Conservation (phyloP, 176 grass and related monocot genomes). For the Chloris gayana region DNA sequence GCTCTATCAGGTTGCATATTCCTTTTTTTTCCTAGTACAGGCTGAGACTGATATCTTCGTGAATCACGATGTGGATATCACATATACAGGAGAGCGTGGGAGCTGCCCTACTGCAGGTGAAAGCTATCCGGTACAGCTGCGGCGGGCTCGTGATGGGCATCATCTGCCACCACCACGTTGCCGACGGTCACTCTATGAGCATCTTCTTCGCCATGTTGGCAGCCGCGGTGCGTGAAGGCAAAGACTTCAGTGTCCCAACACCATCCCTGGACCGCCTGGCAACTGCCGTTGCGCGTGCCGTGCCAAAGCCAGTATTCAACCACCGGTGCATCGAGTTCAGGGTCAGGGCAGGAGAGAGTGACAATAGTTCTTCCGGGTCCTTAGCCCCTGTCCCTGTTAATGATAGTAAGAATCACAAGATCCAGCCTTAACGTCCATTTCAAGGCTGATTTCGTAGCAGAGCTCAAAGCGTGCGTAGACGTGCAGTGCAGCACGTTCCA, state of each 20-base stretch:
- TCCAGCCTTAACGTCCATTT: slow-evolving; percentile 16
- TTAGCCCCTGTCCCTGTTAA: neutral
- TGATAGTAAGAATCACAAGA: no score
- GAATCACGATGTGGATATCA: no score
- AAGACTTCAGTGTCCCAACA: neutral
- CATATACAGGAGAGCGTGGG: no score
- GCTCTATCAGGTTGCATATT: no score
- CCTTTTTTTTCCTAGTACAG: no score
- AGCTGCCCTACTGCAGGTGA: no score
- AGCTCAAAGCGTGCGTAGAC: slow-evolving; percentile 20
- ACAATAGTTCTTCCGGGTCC: neutral
- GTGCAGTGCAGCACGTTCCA: slow-evolving; percentile 34
- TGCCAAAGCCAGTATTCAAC: slow-evolving; percentile 16
- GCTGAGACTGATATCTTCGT: no score
- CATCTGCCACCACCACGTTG: no score
- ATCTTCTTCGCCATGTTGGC: slow-evolving; percentile 37
- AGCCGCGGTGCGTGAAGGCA: neutral
- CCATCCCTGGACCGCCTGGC: neutral
- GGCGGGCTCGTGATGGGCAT: slow-evolving; percentile 43
- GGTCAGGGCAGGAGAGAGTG: neutral
- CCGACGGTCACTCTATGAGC: slow-evolving; percentile 50
- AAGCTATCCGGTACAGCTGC: slow-evolving; percentile 19
- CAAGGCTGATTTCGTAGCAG: slow-evolving; percentile 29
- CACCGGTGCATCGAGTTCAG: slow-evolving; percentile 48
- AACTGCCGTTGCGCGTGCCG: neutral